Evolutionary conservation across 23 red algal species (phyloP).

Genomic region (Agarophyton chilense): DNA sequence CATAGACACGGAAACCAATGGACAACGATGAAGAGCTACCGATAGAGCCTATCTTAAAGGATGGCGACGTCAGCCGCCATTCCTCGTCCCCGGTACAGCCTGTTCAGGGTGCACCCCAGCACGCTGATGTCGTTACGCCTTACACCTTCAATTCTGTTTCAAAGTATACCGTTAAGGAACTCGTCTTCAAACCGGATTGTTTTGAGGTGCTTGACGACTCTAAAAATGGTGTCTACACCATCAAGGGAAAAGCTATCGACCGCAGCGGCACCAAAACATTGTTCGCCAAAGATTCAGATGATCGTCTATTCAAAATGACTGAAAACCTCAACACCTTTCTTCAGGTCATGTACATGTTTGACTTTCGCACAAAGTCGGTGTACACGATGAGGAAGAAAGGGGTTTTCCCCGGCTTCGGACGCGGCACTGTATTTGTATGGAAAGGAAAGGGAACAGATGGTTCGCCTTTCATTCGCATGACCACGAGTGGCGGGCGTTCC

Average conservation of each 20-base stretch:
- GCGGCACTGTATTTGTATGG: neutral
- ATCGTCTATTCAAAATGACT: neutral
- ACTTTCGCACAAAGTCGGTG: neutral
- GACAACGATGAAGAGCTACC: neutral
- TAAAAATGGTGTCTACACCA: neutral
- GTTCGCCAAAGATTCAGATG: neutral
- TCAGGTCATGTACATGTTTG: constrained; percentile 2
- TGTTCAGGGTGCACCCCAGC: no score
- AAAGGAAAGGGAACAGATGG: neutral
- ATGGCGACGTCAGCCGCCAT: neutral
- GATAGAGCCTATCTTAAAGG: neutral
- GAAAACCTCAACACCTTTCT: neutral
- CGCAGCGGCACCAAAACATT: neutral
- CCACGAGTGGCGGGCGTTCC: neutral
- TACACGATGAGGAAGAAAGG: neutral
- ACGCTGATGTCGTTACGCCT: no score
- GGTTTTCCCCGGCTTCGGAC: neutral
- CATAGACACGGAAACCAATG: no score
- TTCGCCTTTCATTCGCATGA: neutral
- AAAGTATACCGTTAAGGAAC: neutral
- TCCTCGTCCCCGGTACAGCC: neutral
- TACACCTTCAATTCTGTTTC: neutral
- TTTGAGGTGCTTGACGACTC: neutral
- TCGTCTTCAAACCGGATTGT: neutral
- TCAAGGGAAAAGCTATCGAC: neutral